Conservation (phyloP, 2,329 filamentous ascomycete genomes). For the Lachnellula hyalina region DNA sequence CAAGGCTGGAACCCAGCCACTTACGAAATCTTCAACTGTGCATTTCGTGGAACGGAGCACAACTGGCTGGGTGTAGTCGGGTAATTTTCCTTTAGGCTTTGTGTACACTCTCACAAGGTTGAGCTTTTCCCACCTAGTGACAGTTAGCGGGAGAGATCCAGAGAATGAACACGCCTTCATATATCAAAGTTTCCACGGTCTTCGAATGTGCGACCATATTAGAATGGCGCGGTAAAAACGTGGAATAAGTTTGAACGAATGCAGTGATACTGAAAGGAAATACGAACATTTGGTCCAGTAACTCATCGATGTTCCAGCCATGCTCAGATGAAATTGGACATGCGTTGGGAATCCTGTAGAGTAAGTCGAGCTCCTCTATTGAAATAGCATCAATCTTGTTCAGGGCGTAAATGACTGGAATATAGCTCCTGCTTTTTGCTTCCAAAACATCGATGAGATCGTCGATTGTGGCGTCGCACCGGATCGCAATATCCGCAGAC, state of each 20-base stretch:
- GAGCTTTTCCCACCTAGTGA: slow-evolving; percentile 78
- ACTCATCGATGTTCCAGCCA: slow-evolving; percentile 96
- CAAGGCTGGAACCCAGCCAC: slow-evolving; percentile 34
- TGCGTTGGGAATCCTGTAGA: slow-evolving; percentile 95
- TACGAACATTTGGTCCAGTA: slow-evolving; percentile 82
- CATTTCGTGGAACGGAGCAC: slow-evolving; percentile 77
- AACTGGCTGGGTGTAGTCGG: slow-evolving; percentile 87
- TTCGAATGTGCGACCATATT: neutral
- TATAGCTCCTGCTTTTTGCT: slow-evolving; percentile 90
- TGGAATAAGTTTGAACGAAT: neutral
- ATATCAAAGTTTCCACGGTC: slow-evolving; percentile 2
- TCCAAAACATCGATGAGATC: slow-evolving; percentile 95
- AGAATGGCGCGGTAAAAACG: neutral
- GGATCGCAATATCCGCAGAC: slow-evolving; percentile 94
- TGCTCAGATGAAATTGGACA: slow-evolving; percentile 96
- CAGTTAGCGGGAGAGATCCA: slow-evolving; percentile 17
- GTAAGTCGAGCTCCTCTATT: slow-evolving; percentile 91
- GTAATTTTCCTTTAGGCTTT: slow-evolving; percentile 92
- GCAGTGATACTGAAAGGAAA: neutral
- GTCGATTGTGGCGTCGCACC: slow-evolving; percentile 95
- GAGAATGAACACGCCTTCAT: neutral
- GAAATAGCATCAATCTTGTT: slow-evolving; percentile 99
- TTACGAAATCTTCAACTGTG: slow-evolving; percentile 95
- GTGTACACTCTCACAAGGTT: slow-evolving; percentile 91
- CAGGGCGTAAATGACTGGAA: slow-evolving; percentile 96